Conservation (phyloP, 768 basidiomycete species). For the Suillus variegatus region DNA sequence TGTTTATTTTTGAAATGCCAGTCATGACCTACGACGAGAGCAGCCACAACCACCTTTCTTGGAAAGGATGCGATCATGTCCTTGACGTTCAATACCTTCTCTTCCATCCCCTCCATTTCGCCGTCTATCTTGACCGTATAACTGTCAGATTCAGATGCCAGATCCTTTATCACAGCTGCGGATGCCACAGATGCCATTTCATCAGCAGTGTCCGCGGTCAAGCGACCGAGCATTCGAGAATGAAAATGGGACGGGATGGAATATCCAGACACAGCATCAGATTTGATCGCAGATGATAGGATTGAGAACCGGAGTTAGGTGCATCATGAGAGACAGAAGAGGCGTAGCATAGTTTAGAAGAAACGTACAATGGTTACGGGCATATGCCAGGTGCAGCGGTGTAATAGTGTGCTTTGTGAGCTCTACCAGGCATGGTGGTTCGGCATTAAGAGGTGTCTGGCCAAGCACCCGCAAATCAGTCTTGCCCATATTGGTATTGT, state of each 20-base stretch:
- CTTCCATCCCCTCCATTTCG: constrained; percentile 17
- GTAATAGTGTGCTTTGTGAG: constrained; percentile 48
- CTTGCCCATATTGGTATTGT: constrained; percentile 20
- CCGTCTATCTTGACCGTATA: constrained; percentile 32
- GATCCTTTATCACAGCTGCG: constrained; percentile 29
- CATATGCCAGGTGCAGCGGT: constrained; percentile 65
- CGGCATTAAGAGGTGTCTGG: constrained; percentile 66
- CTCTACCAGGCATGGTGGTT: constrained; percentile 61
- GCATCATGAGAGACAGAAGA: constrained; percentile 1
- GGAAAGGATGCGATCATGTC: constrained; percentile 23
- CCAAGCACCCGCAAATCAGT: constrained; percentile 21
- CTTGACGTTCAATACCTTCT: constrained; percentile 17
- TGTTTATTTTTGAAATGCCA: constrained; percentile 2
- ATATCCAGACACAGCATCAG: constrained; percentile 31
- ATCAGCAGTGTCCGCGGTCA: not conserved
- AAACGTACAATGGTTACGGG: constrained; percentile 70
- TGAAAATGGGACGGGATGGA: constrained; percentile 30
- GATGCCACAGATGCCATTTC: constrained; percentile 9
- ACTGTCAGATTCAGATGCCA: constrained; percentile 18
- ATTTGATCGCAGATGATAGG: not conserved
- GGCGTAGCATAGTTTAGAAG: constrained; percentile 23
- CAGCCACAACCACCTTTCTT: constrained; percentile 44
- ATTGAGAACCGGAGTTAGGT: constrained; percentile 3
- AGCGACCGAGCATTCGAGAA: not conserved
- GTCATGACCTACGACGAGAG: constrained; percentile 49